A percentile compares a stretch with the other conserved stretches of the same genome.
These are phyloP conservation scores for Dioscorea alata DNA, from an alignment of 106 monocot genomes.

Conservation along the genomic window DNA sequence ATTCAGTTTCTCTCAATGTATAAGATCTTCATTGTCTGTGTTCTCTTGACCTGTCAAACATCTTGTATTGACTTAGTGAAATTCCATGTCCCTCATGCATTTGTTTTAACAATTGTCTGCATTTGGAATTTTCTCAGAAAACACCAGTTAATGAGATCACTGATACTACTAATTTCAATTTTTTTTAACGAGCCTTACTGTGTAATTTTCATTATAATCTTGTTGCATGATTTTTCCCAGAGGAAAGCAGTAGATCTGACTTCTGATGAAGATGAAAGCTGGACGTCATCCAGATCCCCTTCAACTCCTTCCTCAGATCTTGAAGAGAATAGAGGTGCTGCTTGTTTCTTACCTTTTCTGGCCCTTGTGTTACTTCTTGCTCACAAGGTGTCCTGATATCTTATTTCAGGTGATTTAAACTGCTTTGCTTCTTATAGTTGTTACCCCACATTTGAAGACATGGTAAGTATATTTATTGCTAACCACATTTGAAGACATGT, in stretches of 20 bases:
- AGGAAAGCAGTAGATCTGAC: conserved; percentile 18
- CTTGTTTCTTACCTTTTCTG: not conserved
- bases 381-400: not conserved
- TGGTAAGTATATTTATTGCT: conserved; percentile 13
- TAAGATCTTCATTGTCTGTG: not conserved
- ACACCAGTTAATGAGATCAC: not conserved
- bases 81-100: not conserved
- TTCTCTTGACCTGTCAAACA: not conserved
- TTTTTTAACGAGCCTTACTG: not conserved
- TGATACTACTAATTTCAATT: not conserved
- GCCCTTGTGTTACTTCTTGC: not conserved
- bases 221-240: conserved; percentile 18
- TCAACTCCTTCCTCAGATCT: conserved; percentile 30
- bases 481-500: too few species aligned
- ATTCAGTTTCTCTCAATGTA: not conserved
- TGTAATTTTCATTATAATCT: not conserved
- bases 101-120: too few species aligned
- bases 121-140: too few species aligned
- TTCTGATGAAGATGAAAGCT: conserved; percentile 40
- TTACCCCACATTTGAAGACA: conserved; percentile 15
- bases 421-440: conserved; percentile 8
- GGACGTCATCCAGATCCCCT: conserved; percentile 11
- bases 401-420: conserved; percentile 22
- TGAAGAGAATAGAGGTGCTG: conserved; percentile 25
- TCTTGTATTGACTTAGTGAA: not conserved